phyloP scores from a whole-genome alignment of 345 rosid species.

The Pistacia vera region DNA sequence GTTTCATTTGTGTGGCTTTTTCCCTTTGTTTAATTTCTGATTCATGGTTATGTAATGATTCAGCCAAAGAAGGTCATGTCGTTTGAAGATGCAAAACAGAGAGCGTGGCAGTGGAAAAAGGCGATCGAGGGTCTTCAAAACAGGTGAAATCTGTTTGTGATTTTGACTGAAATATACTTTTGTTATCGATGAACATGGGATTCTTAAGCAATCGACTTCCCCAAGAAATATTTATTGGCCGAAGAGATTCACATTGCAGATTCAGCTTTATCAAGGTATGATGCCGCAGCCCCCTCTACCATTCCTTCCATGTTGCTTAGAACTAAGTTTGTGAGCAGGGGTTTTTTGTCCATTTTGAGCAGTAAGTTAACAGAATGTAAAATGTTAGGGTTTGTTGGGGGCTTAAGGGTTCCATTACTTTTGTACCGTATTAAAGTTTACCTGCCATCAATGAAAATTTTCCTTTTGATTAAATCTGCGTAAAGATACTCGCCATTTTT shows the following conservation, averaged over 20 bases:
- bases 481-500: neutral
- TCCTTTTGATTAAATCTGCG: neutral
- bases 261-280: constrained; percentile 25
- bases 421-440: constrained; percentile 28
- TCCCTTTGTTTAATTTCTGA: constrained; percentile 14
- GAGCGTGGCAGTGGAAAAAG: constrained; percentile 93
- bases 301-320: constrained; percentile 5
- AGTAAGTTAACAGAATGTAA: constrained; percentile 10
- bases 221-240: constrained; percentile 27
- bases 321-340: constrained; percentile 9
- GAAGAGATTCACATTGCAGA: constrained; percentile 27
- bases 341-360: constrained; percentile 15
- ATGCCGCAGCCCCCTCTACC: constrained; percentile 8
- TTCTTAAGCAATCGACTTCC: constrained; percentile 15
- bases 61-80: constrained; percentile 97
- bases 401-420: constrained; percentile 16
- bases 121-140: constrained; percentile 93
- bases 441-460: constrained; percentile 33
- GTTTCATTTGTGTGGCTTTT: neutral
- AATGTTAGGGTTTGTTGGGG: constrained; percentile 19
- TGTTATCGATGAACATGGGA: constrained; percentile 27
- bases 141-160: constrained; percentile 43
- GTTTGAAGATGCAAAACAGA: constrained; percentile 89
- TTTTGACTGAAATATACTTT: constrained; percentile 16
- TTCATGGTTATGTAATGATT: constrained; percentile 15